These are phyloP conservation scores for Lasiosphaeris hirsuta DNA, from an alignment of 495 filamentous ascomycete species.

Conservation along the genomic window DNA sequence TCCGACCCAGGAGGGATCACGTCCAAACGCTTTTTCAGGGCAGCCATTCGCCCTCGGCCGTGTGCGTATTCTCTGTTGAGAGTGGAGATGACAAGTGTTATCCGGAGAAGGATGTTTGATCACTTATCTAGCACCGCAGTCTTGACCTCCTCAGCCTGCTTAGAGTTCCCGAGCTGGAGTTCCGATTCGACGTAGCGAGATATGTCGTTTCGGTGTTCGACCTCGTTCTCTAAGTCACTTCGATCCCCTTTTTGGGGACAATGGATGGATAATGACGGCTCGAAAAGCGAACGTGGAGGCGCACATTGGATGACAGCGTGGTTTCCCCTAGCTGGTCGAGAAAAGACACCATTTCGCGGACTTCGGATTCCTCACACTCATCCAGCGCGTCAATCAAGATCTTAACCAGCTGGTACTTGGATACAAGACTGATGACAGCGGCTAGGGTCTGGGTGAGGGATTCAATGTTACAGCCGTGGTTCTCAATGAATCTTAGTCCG, in stretches of 20 bases:
- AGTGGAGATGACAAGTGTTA: constrained; percentile 38
- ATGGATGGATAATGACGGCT: constrained; percentile 50
- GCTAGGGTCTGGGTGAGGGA: constrained; percentile 23
- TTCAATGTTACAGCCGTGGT: constrained; percentile 21
- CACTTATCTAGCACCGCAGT: constrained; percentile 31
- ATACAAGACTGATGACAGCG: constrained; percentile 16
- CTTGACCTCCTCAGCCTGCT: constrained; percentile 27
- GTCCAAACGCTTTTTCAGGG: constrained; percentile 16
- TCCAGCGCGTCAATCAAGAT: constrained; percentile 41
- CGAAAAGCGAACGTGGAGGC: constrained; percentile 38
- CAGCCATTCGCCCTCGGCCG: constrained; percentile 15
- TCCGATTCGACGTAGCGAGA: constrained; percentile 9
- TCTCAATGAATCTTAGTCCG: background rate
- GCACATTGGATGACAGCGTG: background rate
- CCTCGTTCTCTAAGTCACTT: constrained; percentile 17
- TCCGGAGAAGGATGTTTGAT: constrained; percentile 44
- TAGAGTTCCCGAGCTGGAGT: background rate
- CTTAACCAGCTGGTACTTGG: constrained; percentile 8
- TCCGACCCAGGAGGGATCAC: constrained; percentile 27
- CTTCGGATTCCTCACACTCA: constrained; percentile 31
- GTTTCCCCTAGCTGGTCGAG: constrained; percentile 26
- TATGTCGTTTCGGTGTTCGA: constrained; percentile 15
- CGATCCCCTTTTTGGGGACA: constrained; percentile 24
- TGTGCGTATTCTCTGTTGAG: constrained; percentile 34
- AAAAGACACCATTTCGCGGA: constrained; percentile 30